Percentiles rank a stretch among this genome's conserved stretches.
phyloP scores from a whole-genome alignment of 129 eudicot genomes.

The Pittosporum tobira region DNA sequence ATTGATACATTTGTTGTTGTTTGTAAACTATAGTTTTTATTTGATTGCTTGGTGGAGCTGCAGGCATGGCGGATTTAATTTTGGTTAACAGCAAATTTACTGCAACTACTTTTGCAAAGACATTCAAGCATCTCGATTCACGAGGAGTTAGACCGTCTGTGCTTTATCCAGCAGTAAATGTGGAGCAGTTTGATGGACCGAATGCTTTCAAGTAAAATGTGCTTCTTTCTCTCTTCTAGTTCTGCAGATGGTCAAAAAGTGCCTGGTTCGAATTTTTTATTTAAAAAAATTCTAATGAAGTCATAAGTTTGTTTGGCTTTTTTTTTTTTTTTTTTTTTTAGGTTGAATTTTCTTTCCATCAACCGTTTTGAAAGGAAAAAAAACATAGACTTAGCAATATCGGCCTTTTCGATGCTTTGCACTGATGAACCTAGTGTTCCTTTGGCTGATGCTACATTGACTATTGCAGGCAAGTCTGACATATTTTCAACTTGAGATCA shows the following conservation, averaged over 20 bases:
- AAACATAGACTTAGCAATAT: conserved; percentile 74
- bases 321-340: conserved; percentile 12
- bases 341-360: conserved; percentile 81
- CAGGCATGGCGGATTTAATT: conserved; percentile 87
- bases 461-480: conserved; percentile 65
- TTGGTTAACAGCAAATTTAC: conserved; percentile 93
- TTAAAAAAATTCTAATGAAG: neutral
- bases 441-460: conserved; percentile 43
- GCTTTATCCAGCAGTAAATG: conserved; percentile 91
- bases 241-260: conserved; percentile 16
- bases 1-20: neutral
- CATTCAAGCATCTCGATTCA: conserved; percentile 65
- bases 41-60: conserved; percentile 5
- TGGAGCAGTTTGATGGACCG: conserved; percentile 70
- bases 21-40: neutral
- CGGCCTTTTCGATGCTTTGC: conserved; percentile 73
- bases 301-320: neutral
- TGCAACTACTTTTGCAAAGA: conserved; percentile 80
- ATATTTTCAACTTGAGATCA: conserved; percentile 6
- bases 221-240: conserved; percentile 30
- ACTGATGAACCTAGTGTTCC: conserved; percentile 20
- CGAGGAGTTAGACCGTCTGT: conserved; percentile 78
- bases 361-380: conserved; percentile 93
- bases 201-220: conserved; percentile 58
- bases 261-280: neutral